These are phyloP conservation scores for Russula emetica DNA, from an alignment of 768 basidiomycete genomes.

Conservation along the genomic window DNA sequence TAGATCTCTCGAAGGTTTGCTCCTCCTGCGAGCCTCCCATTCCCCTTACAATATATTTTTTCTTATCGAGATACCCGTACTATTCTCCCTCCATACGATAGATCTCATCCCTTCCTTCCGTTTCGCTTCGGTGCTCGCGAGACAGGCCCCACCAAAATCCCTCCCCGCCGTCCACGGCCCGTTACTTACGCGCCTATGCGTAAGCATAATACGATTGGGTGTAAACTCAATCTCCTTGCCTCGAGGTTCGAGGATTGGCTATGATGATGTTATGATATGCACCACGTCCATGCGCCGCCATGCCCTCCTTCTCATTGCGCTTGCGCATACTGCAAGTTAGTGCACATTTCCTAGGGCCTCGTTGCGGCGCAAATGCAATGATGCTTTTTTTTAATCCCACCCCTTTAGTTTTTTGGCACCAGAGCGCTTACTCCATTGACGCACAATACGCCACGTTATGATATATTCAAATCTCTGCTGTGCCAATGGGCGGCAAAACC, in stretches of 20 bases:
- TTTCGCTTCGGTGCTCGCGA: conserved; percentile 9
- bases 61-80: conserved; percentile 8
- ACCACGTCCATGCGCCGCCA: conserved; percentile 12
- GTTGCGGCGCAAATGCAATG: conserved; percentile 16
- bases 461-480: background rate
- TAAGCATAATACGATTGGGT: conserved; percentile 10
- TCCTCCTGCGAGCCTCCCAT: background rate
- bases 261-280: background rate
- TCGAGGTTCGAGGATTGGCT: conserved; percentile 2
- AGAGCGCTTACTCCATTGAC: background rate
- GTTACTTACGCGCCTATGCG: conserved; percentile 12
- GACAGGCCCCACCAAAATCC: background rate
- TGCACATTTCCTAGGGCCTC: background rate
- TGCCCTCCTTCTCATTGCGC: conserved; percentile 7
- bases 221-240: background rate
- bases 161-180: conserved; percentile 13
- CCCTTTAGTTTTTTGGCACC: background rate
- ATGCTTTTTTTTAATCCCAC: conserved; percentile 1
- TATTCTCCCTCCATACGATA: background rate
- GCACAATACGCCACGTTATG: background rate
- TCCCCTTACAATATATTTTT: too few species aligned
- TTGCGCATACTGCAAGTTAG: too few species aligned
- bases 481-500: background rate
- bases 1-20: background rate
- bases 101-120: background rate